phyloP scores from a whole-genome alignment of 2,329 filamentous ascomycete species.

The Teratosphaeria viscida region DNA sequence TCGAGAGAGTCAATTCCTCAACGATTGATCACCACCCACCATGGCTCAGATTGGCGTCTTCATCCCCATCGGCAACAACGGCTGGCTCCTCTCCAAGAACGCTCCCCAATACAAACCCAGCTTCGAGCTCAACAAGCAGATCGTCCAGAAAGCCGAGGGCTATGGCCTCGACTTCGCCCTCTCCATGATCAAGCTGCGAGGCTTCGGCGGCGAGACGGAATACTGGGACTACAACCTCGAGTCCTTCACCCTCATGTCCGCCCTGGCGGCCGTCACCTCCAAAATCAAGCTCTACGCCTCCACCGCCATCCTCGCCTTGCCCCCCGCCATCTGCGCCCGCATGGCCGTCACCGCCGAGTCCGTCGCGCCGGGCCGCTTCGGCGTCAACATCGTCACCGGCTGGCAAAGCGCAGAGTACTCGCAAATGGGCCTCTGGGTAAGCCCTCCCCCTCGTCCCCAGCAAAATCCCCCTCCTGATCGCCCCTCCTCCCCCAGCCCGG shows the following conservation, averaged over 20 bases:
- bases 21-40: not conserved
- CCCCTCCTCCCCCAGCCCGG: not conserved
- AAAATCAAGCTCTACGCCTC: not conserved
- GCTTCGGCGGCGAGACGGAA: conserved; percentile 6
- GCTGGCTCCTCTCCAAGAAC: conserved; percentile 9
- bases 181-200: conserved; percentile 9
- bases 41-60: conserved; percentile 7
- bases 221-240: conserved; percentile 10
- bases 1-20: not conserved
- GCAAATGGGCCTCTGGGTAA: conserved; percentile 7
- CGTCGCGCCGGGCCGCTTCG: conserved; percentile 7
- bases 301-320: not conserved
- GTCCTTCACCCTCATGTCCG: conserved; percentile 7
- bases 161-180: conserved; percentile 8
- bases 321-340: conserved; percentile 5
- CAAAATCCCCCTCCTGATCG: no score
- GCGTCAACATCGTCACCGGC: conserved; percentile 9
- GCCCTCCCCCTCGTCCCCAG: not conserved
- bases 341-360: conserved; percentile 8
- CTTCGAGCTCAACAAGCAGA: conserved; percentile 7
- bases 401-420: conserved; percentile 9
- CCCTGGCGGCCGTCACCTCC: not conserved
- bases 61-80: conserved; percentile 10
- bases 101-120: conserved; percentile 8
- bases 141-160: conserved; percentile 7